Evolutionary conservation across 768 basidiomycete genomes (phyloP), one percentile per base, ranked within the genome.

Genomic region (Auricularia cornea): DNA sequence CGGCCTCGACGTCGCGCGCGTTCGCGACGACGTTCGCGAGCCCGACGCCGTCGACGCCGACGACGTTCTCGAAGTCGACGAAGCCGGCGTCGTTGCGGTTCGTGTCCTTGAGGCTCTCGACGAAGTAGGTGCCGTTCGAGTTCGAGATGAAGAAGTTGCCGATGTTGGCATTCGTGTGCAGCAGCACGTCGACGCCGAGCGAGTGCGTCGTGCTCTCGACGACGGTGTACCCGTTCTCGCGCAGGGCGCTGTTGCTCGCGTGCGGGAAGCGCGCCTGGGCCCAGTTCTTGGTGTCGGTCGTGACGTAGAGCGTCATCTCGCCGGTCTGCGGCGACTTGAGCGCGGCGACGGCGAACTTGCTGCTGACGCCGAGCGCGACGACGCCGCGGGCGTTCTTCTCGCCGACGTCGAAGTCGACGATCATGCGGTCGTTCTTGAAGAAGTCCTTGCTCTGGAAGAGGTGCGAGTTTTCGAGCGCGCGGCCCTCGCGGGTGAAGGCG

Each of bases 91-190:
- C 79, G 72, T 98, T 96, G 59, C 97, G 80, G 72, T 98, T 98
- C 3, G 97, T 98, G 70, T 96, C 88, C 75, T 87, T 84, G 64
- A 99, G 79, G 68, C 90, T 89, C 75, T 95, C 83, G 11, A 94
- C 89, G 72, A 98, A 99, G 75, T 85, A 95, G 16, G 94, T 97
- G 3, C 97, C 97, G 68, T 98, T 95, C 40, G 90, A 92, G 74
- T 98, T 97, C 76, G 89, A 91, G 62, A 96, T 89, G 78, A 98
- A 99, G 16, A 99, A 77, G 2, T 96, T 98, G 2, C 97, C 97
- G 51, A 95, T 84, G 11, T 78, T 73, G 62, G 76, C 76, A 3
- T 76, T 72, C 5, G 78, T 73, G 64, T 81, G 79, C 10, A 91
- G 80, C 60, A 96, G 84, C 56, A 98, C 95, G 71, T 99, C 97